Evolutionary conservation across 192 early-diverging fungal genomes (phyloP).

Genomic region (Podila epigama): DNA sequence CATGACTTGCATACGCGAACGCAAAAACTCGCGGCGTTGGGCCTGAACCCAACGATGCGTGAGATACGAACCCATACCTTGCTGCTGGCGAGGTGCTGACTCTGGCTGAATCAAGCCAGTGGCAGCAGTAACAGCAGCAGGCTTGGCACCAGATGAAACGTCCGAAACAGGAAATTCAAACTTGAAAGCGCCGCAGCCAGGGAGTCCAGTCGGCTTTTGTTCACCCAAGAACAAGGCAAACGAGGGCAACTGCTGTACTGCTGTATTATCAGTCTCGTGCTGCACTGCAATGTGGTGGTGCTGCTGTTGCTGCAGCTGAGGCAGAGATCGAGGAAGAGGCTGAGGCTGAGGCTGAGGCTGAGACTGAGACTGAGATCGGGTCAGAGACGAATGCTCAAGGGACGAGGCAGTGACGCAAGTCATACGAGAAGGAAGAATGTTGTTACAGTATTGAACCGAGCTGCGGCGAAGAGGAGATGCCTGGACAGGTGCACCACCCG

Average conservation of each 20-base stretch:
- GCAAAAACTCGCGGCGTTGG: constrained; percentile 39
- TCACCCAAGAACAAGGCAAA: constrained; percentile 38
- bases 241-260: constrained; percentile 25
- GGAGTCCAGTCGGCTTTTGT: constrained; percentile 5
- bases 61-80: constrained; percentile 41
- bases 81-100: constrained; percentile 26
- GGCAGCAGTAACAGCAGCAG: neutral
- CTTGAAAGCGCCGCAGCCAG: constrained; percentile 10
- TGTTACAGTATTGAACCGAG: constrained; percentile 50
- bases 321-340: neutral
- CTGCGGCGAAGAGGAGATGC: constrained; percentile 14
- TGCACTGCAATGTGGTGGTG: neutral
- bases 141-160: constrained; percentile 1
- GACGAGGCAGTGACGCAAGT: constrained; percentile 49
- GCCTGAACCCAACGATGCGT: constrained; percentile 46
- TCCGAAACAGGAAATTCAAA: constrained; percentile 24
- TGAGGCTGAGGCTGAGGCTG: constrained; percentile 2
- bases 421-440: constrained; percentile 44
- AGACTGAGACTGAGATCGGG: neutral
- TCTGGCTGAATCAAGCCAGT: constrained; percentile 31
- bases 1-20: constrained; percentile 32
- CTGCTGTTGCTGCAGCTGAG: neutral
- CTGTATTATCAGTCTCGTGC: too few species aligned
- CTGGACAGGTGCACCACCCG: neutral
- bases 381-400: constrained; percentile 20